Evolutionary conservation across 2,329 filamentous ascomycete species (phyloP).

Genomic region (Hypoxylon sp.): DNA sequence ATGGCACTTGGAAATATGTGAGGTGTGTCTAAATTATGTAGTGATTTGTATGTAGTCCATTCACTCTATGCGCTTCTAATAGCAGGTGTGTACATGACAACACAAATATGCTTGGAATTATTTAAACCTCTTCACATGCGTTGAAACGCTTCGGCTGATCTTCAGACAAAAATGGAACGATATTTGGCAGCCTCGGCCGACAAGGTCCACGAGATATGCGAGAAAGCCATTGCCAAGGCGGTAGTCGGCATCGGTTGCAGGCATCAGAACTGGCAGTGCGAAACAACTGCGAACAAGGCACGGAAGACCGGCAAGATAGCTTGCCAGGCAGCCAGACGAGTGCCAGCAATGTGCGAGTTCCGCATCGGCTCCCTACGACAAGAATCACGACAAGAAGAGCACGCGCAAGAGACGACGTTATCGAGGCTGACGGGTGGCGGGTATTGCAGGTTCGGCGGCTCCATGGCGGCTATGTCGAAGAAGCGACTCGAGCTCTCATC

Average conservation of each 20-base stretch:
- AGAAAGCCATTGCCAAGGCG: conserved; percentile 27
- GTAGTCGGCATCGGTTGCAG: conserved; percentile 25
- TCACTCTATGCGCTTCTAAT: background rate
- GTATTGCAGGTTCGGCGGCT: conserved; percentile 13
- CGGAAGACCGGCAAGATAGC: conserved; percentile 21
- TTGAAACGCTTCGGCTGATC: background rate
- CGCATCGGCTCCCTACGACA: too few species aligned
- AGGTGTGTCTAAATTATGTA: background rate
- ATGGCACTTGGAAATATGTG: background rate
- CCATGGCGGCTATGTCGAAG: conserved; percentile 18
- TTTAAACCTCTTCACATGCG: conserved; percentile 1
- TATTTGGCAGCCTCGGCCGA: conserved; percentile 1
- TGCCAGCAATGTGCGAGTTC: too few species aligned
- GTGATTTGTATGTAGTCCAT: background rate
- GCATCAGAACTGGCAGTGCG: conserved; percentile 1
- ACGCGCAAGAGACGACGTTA: background rate
- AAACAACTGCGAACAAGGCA: conserved; percentile 1
- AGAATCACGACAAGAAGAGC: too few species aligned
- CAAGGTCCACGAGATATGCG: conserved; percentile 7
- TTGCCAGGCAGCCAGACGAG: background rate
- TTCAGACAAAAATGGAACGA: background rate
- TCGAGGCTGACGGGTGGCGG: conserved; percentile 5
- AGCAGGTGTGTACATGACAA: background rate
- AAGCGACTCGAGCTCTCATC: background rate
- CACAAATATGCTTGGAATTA: too few species aligned